phyloP scores from a whole-genome alignment of 1,284 basidiomycete genomes.

The Melampsora americana region DNA sequence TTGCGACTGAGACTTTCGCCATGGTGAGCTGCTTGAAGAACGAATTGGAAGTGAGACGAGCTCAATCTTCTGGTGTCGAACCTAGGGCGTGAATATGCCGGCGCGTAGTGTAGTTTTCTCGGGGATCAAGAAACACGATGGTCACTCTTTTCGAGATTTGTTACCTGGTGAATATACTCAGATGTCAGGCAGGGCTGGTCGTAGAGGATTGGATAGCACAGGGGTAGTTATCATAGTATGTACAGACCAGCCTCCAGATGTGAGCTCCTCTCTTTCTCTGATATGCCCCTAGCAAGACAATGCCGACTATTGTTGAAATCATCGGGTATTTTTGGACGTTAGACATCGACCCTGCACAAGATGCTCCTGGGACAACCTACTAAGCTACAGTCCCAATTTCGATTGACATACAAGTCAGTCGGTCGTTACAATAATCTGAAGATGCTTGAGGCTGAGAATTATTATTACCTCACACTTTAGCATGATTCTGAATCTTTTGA shows the following conservation, averaged over 20 bases:
- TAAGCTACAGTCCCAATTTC: constrained; percentile 93
- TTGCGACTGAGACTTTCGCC: constrained; percentile 98
- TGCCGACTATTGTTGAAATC: background rate
- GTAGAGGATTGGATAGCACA: constrained; percentile 88
- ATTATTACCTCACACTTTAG: background rate
- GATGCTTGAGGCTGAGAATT: background rate
- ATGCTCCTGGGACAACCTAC: constrained; percentile 93
- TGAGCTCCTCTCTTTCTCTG: constrained; percentile 54
- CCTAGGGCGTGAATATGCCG: constrained; percentile 97
- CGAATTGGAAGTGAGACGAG: background rate
- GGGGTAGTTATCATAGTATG: constrained; percentile 92
- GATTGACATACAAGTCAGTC: constrained; percentile 79
- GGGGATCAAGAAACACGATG: constrained; percentile 91
- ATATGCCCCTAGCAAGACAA: background rate
- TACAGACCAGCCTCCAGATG: constrained; percentile 77
- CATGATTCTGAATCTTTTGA: constrained; percentile 95
- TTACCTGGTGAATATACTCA: constrained; percentile 66
- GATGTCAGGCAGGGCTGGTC: constrained; percentile 96
- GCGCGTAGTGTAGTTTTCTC: constrained; percentile 96
- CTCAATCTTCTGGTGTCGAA: constrained; percentile 36
- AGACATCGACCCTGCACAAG: constrained; percentile 71
- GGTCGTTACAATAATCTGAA: background rate
- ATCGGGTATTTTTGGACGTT: background rate
- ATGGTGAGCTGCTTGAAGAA: constrained; percentile 66
- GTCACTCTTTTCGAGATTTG: constrained; percentile 77